These are phyloP conservation scores for Punctularia strigosozonata DNA, from an alignment of 768 basidiomycete genomes.

Conservation along the genomic window DNA sequence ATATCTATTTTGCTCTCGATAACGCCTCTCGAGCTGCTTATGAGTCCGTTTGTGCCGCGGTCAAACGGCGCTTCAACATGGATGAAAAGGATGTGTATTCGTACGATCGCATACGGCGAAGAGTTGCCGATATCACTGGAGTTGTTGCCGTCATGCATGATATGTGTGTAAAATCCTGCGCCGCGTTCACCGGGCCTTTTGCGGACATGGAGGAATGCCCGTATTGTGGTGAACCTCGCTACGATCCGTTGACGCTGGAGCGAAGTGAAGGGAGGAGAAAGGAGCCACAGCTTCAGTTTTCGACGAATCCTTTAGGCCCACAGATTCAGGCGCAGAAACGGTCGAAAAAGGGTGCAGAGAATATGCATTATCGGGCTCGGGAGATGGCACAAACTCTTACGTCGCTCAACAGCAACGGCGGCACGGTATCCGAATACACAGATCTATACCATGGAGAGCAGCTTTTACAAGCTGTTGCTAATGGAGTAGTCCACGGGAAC, in stretches of 20 bases:
- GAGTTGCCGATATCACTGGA: conserved; percentile 4
- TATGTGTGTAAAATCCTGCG: conserved; percentile 9
- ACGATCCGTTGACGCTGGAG: conserved; percentile 2
- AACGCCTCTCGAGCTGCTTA: neutral
- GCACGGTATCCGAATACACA: neutral
- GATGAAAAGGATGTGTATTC: neutral
- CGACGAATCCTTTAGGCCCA: conserved; percentile 11
- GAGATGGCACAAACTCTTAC: neutral
- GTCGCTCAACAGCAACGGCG: neutral
- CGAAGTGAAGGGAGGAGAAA: conserved; percentile 2
- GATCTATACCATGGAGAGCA: conserved; percentile 9
- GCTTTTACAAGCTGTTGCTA: conserved; percentile 1
- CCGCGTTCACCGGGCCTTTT: conserved; percentile 10
- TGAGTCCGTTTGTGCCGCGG: neutral
- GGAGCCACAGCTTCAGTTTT: conserved; percentile 5
- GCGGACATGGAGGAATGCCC: conserved; percentile 6
- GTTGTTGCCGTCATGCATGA: conserved; percentile 2
- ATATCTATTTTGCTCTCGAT: neutral
- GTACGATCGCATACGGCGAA: neutral
- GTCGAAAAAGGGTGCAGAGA: conserved; percentile 1
- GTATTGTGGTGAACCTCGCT: conserved; percentile 5
- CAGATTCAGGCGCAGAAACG: conserved; percentile 9
- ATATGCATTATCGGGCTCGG: conserved; percentile 6
- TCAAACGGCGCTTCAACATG: neutral
- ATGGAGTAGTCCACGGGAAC: conserved; percentile 5